Percentiles rank a stretch among this genome's conserved stretches.
These are phyloP conservation scores for Trichaptum fuscoviolaceum DNA, from an alignment of 768 basidiomycete species.

Conservation along the genomic window DNA sequence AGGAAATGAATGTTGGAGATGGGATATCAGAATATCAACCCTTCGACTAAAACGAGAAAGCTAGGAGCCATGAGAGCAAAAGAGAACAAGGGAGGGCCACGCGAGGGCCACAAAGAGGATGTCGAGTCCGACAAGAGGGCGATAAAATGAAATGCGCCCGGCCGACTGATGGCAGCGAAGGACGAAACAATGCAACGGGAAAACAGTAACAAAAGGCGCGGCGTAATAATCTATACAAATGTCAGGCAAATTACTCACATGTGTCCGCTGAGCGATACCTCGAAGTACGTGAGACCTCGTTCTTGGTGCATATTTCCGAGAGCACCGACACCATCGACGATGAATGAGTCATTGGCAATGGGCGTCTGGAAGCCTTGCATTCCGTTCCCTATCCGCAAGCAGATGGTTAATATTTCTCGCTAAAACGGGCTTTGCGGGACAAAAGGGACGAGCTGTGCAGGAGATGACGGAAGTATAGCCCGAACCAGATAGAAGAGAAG, in stretches of 20 bases:
- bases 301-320: slow-evolving; percentile 62
- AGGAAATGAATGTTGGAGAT: background rate
- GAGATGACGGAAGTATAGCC: background rate
- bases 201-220: background rate
- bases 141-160: background rate
- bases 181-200: background rate
- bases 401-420: background rate
- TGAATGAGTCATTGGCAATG: slow-evolving; percentile 58
- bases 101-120: background rate
- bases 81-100: background rate
- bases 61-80: background rate
- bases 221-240: background rate
- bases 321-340: slow-evolving; percentile 67
- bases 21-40: background rate
- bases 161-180: background rate
- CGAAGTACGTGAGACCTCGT: slow-evolving; percentile 60
- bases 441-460: too few relatives aligned
- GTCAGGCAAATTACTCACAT: slow-evolving; percentile 41
- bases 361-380: slow-evolving; percentile 71
- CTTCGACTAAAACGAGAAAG: background rate
- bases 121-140: background rate
- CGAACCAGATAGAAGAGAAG: background rate
- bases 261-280: slow-evolving; percentile 66
- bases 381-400: slow-evolving; percentile 43
- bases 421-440: background rate